Conservation (phyloP, 148 eudicot species). For the Arctostaphylos glauca region DNA sequence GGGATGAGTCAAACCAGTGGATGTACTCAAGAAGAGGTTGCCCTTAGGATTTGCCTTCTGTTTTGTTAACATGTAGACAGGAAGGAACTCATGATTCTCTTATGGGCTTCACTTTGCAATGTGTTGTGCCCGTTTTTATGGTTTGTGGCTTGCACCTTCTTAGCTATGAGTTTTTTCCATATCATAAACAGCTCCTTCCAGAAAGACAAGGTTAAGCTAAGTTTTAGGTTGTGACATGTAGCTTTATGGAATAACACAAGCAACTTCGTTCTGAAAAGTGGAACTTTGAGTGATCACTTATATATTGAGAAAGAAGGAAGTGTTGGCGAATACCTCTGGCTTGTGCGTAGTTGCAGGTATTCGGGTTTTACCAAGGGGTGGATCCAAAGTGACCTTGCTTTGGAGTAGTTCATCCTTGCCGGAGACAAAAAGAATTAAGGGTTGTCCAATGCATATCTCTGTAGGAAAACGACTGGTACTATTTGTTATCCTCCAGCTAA, state of each 20-base stretch:
- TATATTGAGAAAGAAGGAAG: not conserved
- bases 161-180: not conserved
- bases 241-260: not conserved
- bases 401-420: not conserved
- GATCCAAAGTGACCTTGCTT: not conserved
- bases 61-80: not conserved
- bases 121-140: not conserved
- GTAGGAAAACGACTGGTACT: not conserved
- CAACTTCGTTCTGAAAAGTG: not conserved
- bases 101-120: not conserved
- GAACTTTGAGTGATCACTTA: not conserved
- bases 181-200: not conserved
- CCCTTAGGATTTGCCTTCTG: not conserved
- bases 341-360: not conserved
- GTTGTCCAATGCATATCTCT: not conserved
- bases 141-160: not conserved
- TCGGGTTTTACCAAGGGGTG: not conserved
- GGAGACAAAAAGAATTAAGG: not conserved
- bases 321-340: not conserved
- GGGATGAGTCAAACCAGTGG: not conserved
- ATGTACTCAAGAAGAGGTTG: slow-evolving; percentile 2
- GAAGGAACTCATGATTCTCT: not conserved
- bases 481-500: not conserved
- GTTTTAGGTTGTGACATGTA: not conserved
- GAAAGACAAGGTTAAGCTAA: not conserved